Evolutionary conservation across 163 green algal species (phyloP).

Genomic region (Scenedesmus sp.): DNA sequence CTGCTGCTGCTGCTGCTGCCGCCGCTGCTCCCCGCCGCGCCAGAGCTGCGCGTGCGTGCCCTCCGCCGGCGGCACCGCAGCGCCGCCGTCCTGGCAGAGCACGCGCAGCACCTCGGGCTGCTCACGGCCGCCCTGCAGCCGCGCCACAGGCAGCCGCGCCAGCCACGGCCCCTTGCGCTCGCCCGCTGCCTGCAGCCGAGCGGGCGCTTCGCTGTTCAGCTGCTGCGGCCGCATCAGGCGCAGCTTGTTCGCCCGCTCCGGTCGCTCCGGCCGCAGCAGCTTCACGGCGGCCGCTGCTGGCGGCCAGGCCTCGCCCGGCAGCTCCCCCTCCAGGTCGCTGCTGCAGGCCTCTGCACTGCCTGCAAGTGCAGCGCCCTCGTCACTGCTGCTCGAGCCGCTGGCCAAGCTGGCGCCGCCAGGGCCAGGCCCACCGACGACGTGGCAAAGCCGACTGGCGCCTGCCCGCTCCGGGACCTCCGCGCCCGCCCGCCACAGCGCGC

Average conservation of each 20-base stretch:
- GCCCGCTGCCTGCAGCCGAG: not conserved
- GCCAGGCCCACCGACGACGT: too few species aligned
- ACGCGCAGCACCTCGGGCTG: not conserved
- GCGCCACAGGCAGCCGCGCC: not conserved
- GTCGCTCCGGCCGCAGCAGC: conserved; percentile 13
- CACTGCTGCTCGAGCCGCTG: not conserved
- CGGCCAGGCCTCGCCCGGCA: too few species aligned
- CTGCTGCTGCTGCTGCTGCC: not conserved
- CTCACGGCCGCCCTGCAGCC: not conserved
- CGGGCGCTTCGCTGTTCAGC: not conserved
- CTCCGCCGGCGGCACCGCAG: too few species aligned
- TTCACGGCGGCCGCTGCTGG: conserved; percentile 19
- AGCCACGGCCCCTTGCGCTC: conserved; percentile 2
- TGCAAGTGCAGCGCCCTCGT: not conserved
- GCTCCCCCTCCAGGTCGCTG: too few species aligned
- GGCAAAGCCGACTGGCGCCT: too few species aligned
- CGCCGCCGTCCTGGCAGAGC: not conserved
- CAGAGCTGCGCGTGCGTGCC: not conserved
- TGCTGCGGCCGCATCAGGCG: not conserved
- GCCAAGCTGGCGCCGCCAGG: too few species aligned
- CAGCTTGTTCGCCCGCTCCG: not conserved
- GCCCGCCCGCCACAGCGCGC: too few species aligned
- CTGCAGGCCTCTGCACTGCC: too few species aligned
- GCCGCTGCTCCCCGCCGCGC: not conserved
- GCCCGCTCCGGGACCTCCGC: too few species aligned